phyloP scores from a whole-genome alignment of 2,329 filamentous ascomycete genomes.

The Pyrenophora graminea region DNA sequence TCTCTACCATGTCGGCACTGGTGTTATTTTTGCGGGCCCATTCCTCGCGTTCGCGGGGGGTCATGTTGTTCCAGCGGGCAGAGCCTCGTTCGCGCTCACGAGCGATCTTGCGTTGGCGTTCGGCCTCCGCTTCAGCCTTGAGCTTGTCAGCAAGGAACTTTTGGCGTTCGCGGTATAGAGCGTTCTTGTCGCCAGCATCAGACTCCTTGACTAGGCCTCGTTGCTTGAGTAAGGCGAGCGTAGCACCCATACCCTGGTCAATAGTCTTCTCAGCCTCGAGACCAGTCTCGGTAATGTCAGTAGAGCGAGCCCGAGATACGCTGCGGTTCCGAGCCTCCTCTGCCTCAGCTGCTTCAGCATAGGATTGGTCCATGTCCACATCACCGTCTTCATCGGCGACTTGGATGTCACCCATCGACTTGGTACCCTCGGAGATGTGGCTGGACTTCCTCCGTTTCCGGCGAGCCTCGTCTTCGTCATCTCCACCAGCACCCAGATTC shows the following conservation, averaged over 20 bases:
- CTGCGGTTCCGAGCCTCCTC: constrained; percentile 48
- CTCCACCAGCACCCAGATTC: constrained; percentile 64
- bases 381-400: constrained; percentile 57
- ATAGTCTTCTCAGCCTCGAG: constrained; percentile 85
- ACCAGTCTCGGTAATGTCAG: constrained; percentile 67
- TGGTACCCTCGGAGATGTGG: constrained; percentile 30
- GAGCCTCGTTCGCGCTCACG: constrained; percentile 86
- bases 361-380: constrained; percentile 58
- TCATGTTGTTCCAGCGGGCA: constrained; percentile 84
- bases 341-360: constrained; percentile 56
- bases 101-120: constrained; percentile 76
- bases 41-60: constrained; percentile 87
- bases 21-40: constrained; percentile 86
- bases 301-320: constrained; percentile 46
- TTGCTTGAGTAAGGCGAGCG: constrained; percentile 80
- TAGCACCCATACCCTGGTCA: constrained; percentile 76
- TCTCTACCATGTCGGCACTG: constrained; percentile 82
- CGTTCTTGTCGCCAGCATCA: constrained; percentile 66
- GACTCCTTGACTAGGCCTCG: constrained; percentile 76
- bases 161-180: constrained; percentile 71
- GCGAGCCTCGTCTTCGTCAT: constrained; percentile 48
- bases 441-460: constrained; percentile 52
- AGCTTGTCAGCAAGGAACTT: constrained; percentile 80
- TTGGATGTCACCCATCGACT: constrained; percentile 30
- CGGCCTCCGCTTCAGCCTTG: constrained; percentile 76